A percentile compares a stretch with the other conserved stretches of the same genome.
phyloP scores from a whole-genome alignment of 345 rosid species.

The Euphorbia pulcherrima region DNA sequence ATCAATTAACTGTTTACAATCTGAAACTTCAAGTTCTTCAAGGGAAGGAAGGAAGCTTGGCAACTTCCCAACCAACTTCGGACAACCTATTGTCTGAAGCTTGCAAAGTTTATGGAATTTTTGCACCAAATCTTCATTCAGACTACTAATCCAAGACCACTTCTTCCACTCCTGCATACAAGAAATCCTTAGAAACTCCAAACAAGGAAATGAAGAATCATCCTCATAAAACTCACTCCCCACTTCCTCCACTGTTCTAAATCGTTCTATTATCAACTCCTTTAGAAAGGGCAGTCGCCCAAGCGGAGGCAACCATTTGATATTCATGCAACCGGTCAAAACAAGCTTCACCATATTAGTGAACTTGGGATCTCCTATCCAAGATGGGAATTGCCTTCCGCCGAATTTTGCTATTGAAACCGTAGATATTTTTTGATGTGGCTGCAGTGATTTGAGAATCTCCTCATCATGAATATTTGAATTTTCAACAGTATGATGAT shows the following conservation, averaged over 20 bases:
- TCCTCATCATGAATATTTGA: not conserved
- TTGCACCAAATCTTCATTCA: not conserved
- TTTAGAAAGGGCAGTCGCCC: not conserved
- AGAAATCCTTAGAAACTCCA: constrained; percentile 12
- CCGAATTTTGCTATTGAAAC: too few species aligned
- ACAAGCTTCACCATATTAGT: not conserved
- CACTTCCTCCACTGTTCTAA: not conserved
- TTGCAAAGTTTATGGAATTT: not conserved
- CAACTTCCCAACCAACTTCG: constrained; percentile 8
- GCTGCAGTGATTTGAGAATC: not conserved
- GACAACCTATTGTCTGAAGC: not conserved
- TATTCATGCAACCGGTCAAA: not conserved
- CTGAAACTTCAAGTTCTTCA: not conserved
- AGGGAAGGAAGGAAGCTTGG: not conserved
- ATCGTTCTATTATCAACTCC: not conserved
- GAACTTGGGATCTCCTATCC: too few species aligned
- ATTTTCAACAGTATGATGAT: too few species aligned
- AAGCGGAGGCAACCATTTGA: not conserved
- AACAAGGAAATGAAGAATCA: constrained; percentile 5
- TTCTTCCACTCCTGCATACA: constrained; percentile 18
- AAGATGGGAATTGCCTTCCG: too few species aligned
- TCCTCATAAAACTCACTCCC: constrained; percentile 14
- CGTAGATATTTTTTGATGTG: too few species aligned
- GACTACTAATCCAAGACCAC: constrained; percentile 6
- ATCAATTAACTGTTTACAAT: not conserved